Base-by-base conservation (phyloP, 1,139 yeast genomes). In the Pichia sp. region DNA sequence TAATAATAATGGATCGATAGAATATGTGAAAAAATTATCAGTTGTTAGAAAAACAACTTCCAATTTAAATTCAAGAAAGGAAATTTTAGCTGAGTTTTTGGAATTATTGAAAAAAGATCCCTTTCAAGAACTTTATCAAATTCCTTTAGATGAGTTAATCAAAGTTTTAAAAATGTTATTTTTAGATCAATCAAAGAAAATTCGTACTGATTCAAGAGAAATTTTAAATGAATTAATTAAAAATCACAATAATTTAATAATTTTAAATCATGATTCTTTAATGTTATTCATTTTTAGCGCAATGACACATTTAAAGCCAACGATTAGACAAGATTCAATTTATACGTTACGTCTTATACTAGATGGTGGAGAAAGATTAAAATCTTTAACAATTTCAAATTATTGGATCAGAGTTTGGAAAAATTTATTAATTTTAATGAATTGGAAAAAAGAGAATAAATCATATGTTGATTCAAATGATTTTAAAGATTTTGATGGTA, bases 281-380 rank as follows among this genome's bases (percentile, higher is more conserved):
- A 73, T 85, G 30, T 68, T 92, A 30, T 90, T 85, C 60, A 72
- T 90, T n/a, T 85, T 85, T 56, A 82, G 94, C 44, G 95, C 96
- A 12, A 92, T 92, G 97, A 86, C 97, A 20, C 97, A 92, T 60
- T 83, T 92, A 38, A 76, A 74, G 33, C 82, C 90, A 0, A 80
- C 78, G 8, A 78, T 89, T 34, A 74, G 95, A 40, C 76, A 77
- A 43, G 84, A 82, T 52, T 78, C 94, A 4, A 76, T 92, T 0
- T 73, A 72, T 47, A 82, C 81, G 53, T 65, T 89, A 31, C 68
- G 69, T 31, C 68, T 81, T 4, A 59, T 87, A 42, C 61, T 87
- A 23, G 70, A 70, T 35, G 49, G 47, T 30, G 48, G 46, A 50
- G 49, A 46, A 53, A 56, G 70, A 66, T 46, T 73, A 70, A 23